These are phyloP conservation scores for Leccinum griseonigrum DNA, from an alignment of 1,284 basidiomycete species.

Conservation along the genomic window DNA sequence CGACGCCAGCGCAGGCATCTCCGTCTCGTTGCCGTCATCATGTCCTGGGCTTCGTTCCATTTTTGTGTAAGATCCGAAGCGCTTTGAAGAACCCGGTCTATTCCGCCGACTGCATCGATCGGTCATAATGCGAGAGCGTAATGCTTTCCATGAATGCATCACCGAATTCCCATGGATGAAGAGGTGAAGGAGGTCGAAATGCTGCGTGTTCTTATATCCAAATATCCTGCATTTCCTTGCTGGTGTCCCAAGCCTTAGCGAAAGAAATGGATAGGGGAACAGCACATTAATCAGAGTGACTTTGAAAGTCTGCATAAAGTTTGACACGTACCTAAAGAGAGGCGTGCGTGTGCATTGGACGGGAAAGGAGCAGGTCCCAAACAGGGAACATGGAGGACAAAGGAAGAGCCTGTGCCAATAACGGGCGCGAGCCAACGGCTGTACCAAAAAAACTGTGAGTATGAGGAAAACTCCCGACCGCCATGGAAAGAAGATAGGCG, in stretches of 20 bases:
- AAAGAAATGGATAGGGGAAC: not conserved
- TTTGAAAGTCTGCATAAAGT: not conserved
- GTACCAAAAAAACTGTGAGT: not conserved
- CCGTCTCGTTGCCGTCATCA: slow-evolving; percentile 44
- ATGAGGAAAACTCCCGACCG: not conserved
- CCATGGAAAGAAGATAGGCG: not conserved
- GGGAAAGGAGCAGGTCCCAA: slow-evolving; percentile 72
- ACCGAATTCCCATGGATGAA: slow-evolving; percentile 52
- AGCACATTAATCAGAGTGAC: not conserved
- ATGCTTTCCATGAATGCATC: slow-evolving; percentile 68
- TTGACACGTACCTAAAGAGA: slow-evolving; percentile 50
- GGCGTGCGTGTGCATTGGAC: slow-evolving; percentile 52
- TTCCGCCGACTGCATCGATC: slow-evolving; percentile 60
- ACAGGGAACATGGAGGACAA: slow-evolving; percentile 53
- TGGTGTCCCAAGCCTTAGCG: slow-evolving; percentile 51
- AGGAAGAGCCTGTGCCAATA: slow-evolving; percentile 70
- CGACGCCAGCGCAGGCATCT: slow-evolving; percentile 45
- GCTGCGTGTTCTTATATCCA: slow-evolving; percentile 50
- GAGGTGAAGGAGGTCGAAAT: slow-evolving; percentile 42
- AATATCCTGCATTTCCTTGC: slow-evolving; percentile 44
- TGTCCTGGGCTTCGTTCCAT: slow-evolving; percentile 41
- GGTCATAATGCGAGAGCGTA: slow-evolving; percentile 64
- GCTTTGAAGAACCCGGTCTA: slow-evolving; percentile 67
- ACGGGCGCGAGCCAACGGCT: slow-evolving; percentile 72
- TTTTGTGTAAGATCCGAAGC: slow-evolving; percentile 55